These are phyloP conservation scores for Phlebiopsis flavidoalba DNA, from an alignment of 768 basidiomycete genomes.

Conservation along the genomic window DNA sequence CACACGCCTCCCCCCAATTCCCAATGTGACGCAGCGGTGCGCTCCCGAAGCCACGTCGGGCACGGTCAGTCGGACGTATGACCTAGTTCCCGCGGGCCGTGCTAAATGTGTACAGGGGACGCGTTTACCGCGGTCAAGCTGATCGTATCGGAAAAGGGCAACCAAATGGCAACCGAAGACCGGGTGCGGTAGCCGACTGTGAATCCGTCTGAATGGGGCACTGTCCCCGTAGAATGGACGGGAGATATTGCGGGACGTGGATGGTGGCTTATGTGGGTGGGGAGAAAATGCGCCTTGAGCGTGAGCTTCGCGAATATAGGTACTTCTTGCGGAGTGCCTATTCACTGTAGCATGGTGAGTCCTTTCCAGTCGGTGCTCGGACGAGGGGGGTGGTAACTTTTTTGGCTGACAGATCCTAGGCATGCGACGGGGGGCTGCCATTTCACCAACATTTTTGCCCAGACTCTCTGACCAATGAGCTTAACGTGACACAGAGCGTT, in stretches of 20 bases:
- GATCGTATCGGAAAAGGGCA: constrained; percentile 36
- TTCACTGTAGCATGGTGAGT: constrained; percentile 81
- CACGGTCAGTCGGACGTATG: constrained; percentile 57
- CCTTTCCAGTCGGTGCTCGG: constrained; percentile 29
- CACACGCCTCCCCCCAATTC: too few relatives aligned
- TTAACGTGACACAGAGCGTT: constrained; percentile 65
- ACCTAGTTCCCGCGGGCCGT: constrained; percentile 76
- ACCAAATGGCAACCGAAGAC: constrained; percentile 46
- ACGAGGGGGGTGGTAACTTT: constrained; percentile 48
- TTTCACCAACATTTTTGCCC: constrained; percentile 62
- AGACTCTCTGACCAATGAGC: constrained; percentile 62
- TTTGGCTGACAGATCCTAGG: too few relatives aligned
- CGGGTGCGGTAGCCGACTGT: constrained; percentile 57
- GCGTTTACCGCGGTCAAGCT: constrained; percentile 71
- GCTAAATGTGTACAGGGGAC: constrained; percentile 65
- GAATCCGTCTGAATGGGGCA: constrained; percentile 45
- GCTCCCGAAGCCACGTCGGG: constrained; percentile 46
- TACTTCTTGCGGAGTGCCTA: constrained; percentile 75
- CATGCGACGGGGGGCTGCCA: constrained; percentile 84
- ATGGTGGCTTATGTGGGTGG: constrained; percentile 71
- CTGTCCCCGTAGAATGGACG: constrained; percentile 65
- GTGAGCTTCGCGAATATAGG: constrained; percentile 81
- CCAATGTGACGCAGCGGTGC: constrained; percentile 58
- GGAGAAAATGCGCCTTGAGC: constrained; percentile 47
- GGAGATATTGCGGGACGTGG: constrained; percentile 57